Evolutionary conservation across 345 rosid species (phyloP), one percentile per base, ranked within the genome.

Genomic region (Camelina laxa): DNA sequence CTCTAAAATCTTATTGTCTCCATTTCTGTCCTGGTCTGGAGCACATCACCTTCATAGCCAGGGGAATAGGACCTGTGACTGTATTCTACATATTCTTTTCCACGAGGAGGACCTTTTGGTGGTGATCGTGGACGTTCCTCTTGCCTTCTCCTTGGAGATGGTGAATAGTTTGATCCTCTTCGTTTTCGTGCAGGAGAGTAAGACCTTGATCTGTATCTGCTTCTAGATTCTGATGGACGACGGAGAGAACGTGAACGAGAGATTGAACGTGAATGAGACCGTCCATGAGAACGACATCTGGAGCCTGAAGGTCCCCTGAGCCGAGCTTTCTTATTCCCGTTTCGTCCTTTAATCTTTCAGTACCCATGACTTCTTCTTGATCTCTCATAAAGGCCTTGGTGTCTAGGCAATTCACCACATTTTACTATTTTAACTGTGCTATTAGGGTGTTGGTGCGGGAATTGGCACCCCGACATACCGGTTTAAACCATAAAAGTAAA

Each of bases 171-270:
- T 39, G 76, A 84, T 54, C 79, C 84, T 67, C 91, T 84, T 58
- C 80, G 76, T 66, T 91, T 89, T 27, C 87, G 85, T 44, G 76
- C 85, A 39, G 99, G 97, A 68, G 99, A 91, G 71, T 87, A 87
- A 47, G 97, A 92, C 89, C 97, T 92, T 10, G 99, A 92, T 67
- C 87, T 93, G 54, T 86, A 86, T 60, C 97, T 85, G 60, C 85
- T 75, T 74, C 96, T 87, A 57, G 99, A 92, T 67, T 87, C 84
- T 0, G 85, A 69, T 24, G 90, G 91, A 69, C 79, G 85, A 74
- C 69, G 90, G 5, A 96, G 95, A 51, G 97, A 93, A 56, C 84
- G 89, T 15, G 90, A 85, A 56, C 86, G 83, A 31, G 97, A 93
- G n/a, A 82, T 24, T 20, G 97, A 93, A 8, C 87, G 96, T 13